Percentiles rank a stretch among this genome's conserved stretches.
These are phyloP conservation scores for Neurospora sp. DNA, from an alignment of 2,329 filamentous ascomycete species.

Conservation along the genomic window DNA sequence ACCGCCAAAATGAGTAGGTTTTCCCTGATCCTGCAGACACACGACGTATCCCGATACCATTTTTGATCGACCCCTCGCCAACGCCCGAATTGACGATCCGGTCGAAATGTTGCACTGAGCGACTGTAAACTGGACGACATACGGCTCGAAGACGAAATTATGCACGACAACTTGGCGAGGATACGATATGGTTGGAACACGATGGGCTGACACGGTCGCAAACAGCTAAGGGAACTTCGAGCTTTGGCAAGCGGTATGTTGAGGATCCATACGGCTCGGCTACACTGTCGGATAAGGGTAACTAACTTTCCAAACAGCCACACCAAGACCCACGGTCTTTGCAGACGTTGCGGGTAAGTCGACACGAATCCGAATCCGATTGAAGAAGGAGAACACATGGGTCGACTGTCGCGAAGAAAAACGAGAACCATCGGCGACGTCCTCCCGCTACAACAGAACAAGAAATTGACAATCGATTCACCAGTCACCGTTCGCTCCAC, in stretches of 20 bases:
- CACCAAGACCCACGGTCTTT: slow-evolving; percentile 97
- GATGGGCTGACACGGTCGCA: slow-evolving; percentile 17
- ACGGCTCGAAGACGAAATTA: slow-evolving; percentile 5
- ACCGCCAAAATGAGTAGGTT: slow-evolving; percentile 51
- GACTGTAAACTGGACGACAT: not conserved
- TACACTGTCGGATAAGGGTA: not conserved
- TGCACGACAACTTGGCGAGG: slow-evolving; percentile 13
- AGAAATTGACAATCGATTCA: slow-evolving; percentile 16
- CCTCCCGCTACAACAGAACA: not conserved
- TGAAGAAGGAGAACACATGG: slow-evolving; percentile 1
- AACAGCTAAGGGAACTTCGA: slow-evolving; percentile 47
- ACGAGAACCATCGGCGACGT: slow-evolving; percentile 2
- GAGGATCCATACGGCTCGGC: not conserved
- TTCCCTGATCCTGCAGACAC: slow-evolving; percentile 6
- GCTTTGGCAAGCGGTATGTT: slow-evolving; percentile 39
- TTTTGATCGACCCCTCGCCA: not conserved
- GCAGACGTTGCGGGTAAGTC: slow-evolving; percentile 92
- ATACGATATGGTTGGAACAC: slow-evolving; percentile 7
- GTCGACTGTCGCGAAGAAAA: slow-evolving; percentile 1
- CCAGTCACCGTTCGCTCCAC: slow-evolving; percentile 85
- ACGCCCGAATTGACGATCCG: slow-evolving; percentile 7
- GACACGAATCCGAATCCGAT: slow-evolving; percentile 11
- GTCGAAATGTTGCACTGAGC: not conserved
- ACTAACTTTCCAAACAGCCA: slow-evolving; percentile 46
- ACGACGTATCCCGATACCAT: not conserved